Conservation (phyloP, 768 basidiomycete species). For the Lactarius trivialis region DNA sequence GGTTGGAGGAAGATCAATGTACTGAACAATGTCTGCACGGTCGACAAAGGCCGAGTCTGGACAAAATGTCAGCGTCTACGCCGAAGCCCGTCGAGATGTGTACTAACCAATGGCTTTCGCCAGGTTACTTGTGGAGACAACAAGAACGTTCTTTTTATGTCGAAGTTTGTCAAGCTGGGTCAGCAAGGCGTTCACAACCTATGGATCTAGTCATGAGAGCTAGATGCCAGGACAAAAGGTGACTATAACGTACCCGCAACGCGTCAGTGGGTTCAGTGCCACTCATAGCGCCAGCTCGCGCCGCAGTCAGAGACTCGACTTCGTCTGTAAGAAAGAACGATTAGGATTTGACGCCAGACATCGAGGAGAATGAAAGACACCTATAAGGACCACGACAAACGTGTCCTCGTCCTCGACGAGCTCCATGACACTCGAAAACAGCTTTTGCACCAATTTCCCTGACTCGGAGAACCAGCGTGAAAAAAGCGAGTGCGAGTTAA, state of each 20-base stretch:
- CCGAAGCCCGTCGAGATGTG: not conserved
- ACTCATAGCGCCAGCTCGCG: conserved; percentile 88
- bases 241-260: conserved; percentile 52
- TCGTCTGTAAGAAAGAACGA: conserved; percentile 53
- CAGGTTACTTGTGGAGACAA: conserved; percentile 96
- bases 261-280: conserved; percentile 97
- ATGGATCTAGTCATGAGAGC: not conserved
- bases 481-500: conserved; percentile 97
- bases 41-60: conserved; percentile 93
- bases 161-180: conserved; percentile 96
- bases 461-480: conserved; percentile 99
- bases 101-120: conserved; percentile 83
- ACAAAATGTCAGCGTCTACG: conserved; percentile 1
- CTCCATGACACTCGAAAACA: conserved; percentile 85
- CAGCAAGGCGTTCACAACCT: conserved; percentile 97
- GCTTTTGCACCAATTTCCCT: conserved; percentile 91
- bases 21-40: conserved; percentile 94
- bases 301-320: conserved; percentile 93
- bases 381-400: conserved; percentile 93
- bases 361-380: conserved; percentile 33
- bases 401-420: conserved; percentile 87
- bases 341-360: not conserved
- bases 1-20: conserved; percentile 82
- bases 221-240: not conserved
- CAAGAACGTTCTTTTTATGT: conserved; percentile 86